phyloP scores from a whole-genome alignment of 73 alveolate genomes.

The Effrenium voratum region DNA sequence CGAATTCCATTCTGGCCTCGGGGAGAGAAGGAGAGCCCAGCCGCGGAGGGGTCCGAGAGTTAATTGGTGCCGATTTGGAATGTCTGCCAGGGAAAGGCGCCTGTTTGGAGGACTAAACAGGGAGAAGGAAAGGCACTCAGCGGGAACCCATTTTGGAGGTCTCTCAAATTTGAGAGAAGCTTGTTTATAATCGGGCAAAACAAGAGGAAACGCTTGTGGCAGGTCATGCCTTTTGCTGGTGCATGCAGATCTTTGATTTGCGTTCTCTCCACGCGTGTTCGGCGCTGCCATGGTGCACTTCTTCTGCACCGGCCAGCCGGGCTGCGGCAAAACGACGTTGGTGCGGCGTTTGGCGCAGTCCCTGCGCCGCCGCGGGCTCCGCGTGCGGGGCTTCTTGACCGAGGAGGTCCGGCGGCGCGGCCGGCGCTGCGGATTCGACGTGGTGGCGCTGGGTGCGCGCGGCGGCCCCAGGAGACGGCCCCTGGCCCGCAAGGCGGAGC shows the following conservation, averaged over 20 bases:
- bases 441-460: constrained; percentile 15
- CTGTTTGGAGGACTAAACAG: too few species aligned
- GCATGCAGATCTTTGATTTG: too few species aligned
- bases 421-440: constrained; percentile 27
- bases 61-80: too few species aligned
- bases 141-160: too few species aligned
- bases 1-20: neutral
- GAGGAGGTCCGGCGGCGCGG: neutral
- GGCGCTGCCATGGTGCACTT: neutral
- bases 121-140: too few species aligned
- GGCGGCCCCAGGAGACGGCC: neutral
- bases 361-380: constrained; percentile 22
- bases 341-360: neutral
- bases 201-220: too few species aligned
- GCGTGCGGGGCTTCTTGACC: constrained; percentile 18
- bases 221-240: too few species aligned
- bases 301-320: constrained; percentile 35
- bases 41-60: too few species aligned
- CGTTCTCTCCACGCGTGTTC: neutral
- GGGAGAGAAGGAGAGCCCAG: too few species aligned
- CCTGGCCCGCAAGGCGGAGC: neutral
- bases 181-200: too few species aligned
- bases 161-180: too few species aligned
- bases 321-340: constrained; percentile 24
- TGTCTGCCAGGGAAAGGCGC: too few species aligned